Percentiles rank a stretch among this genome's conserved stretches.
Conservation (phyloP, 2,329 filamentous ascomycete species). For the Zasmidium cellare region DNA sequence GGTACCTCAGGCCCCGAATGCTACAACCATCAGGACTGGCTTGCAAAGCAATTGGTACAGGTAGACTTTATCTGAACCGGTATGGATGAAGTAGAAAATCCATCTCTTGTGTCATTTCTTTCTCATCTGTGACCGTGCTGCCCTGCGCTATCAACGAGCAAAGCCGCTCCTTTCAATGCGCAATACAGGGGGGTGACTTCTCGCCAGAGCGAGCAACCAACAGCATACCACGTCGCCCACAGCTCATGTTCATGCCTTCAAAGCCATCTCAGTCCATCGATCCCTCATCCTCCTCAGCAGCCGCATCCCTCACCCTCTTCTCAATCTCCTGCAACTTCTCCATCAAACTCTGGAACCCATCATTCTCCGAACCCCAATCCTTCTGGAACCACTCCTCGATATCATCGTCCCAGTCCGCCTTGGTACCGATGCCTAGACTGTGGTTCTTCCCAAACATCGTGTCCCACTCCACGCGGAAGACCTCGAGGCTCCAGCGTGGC, state of each 20-base stretch:
- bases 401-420: slow-evolving; percentile 29
- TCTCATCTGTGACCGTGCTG: too few species aligned
- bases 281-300: neutral
- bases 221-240: too few species aligned
- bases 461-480: slow-evolving; percentile 33
- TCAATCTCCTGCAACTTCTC: slow-evolving; percentile 28
- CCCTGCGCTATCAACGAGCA: too few species aligned
- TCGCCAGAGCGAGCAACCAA: too few species aligned
- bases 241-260: too few species aligned
- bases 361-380: slow-evolving; percentile 18
- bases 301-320: slow-evolving; percentile 9
- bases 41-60: neutral
- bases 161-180: too few species aligned
- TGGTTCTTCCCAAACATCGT: slow-evolving; percentile 29
- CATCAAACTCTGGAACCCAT: slow-evolving; percentile 31
- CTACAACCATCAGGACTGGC: neutral
- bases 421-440: slow-evolving; percentile 27
- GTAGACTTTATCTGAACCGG: neutral
- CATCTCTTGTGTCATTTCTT: neutral
- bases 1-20: neutral
- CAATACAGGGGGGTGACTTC: too few species aligned
- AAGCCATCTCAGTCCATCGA: too few species aligned
- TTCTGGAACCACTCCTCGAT: slow-evolving; percentile 33
- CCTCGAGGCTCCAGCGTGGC: slow-evolving; percentile 31
- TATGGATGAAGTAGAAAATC: neutral